Percentiles rank a stretch among this genome's conserved stretches.
These are phyloP conservation scores for Fusarium siculi DNA, from an alignment of 2,329 filamentous ascomycete genomes.

Conservation along the genomic window DNA sequence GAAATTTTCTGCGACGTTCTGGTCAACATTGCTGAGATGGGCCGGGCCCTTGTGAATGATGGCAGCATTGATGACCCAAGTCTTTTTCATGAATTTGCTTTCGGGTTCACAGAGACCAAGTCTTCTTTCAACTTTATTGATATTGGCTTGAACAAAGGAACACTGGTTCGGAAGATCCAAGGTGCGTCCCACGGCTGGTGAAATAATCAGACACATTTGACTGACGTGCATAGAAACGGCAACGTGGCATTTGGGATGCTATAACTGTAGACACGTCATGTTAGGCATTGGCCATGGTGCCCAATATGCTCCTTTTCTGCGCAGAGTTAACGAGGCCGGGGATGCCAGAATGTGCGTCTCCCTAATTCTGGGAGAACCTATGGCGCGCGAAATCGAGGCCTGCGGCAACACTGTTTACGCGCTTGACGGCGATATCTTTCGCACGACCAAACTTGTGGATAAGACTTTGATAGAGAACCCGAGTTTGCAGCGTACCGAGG, in stretches of 20 bases:
- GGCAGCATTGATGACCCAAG: constrained; percentile 56
- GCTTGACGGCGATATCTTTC: constrained; percentile 62
- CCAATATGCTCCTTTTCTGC: constrained; percentile 68
- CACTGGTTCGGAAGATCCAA: constrained; percentile 69
- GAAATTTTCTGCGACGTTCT: constrained; percentile 67
- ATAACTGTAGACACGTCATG: constrained; percentile 70
- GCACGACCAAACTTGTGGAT: constrained; percentile 62
- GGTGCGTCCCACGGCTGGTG: constrained; percentile 51
- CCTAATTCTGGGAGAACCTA: constrained; percentile 64
- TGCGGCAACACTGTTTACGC: constrained; percentile 60
- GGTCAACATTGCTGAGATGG: constrained; percentile 64
- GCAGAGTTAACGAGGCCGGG: constrained; percentile 61
- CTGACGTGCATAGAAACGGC: constrained; percentile 56
- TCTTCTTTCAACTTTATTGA: constrained; percentile 73
- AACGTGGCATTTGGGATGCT: constrained; percentile 67
- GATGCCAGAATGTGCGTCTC: constrained; percentile 57
- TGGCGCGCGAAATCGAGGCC: constrained; percentile 59
- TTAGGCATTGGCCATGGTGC: constrained; percentile 71
- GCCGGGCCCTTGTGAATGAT: constrained; percentile 60
- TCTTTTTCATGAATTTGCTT: constrained; percentile 66
- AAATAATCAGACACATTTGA: neutral
- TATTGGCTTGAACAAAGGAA: constrained; percentile 68
- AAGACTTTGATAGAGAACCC: constrained; percentile 28
- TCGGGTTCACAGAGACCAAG: constrained; percentile 69
- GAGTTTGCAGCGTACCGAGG: neutral